A percentile compares a stretch with the other conserved stretches of the same genome.
Evolutionary conservation across 192 early-diverging fungal genomes (phyloP).

Genomic region (Coemansia sp.): DNA sequence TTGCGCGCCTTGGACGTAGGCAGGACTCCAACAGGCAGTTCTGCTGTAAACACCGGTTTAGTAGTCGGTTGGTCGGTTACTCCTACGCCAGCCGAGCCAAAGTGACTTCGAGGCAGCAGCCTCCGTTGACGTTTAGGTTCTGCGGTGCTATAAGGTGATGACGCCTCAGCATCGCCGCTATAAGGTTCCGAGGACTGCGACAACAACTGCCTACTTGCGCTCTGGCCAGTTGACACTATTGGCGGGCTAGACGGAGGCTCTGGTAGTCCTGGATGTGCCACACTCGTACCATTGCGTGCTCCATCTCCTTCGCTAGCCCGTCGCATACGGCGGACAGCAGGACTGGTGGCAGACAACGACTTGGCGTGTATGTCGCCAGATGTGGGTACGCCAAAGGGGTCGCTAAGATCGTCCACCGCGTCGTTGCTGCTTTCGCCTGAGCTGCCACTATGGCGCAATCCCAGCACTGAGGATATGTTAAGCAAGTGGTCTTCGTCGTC

Average conservation of each 20-base stretch:
- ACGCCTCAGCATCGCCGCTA: neutral
- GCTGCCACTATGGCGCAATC: neutral
- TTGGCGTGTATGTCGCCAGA: slow-evolving; percentile 2
- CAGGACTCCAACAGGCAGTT: neutral
- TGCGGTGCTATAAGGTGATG: neutral
- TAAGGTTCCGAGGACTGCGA: neutral
- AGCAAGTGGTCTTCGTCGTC: slow-evolving; percentile 5
- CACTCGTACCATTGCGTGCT: neutral
- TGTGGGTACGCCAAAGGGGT: slow-evolving; percentile 17
- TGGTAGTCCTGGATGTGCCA: neutral
- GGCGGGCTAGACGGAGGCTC: neutral
- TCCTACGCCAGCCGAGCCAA: neutral
- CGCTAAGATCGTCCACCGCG: neutral
- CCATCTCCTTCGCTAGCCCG: neutral
- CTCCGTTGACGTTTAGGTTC: neutral
- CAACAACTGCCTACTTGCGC: neutral
- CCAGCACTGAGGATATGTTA: slow-evolving; percentile 11
- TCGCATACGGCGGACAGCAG: neutral
- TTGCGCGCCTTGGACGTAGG: slow-evolving; percentile 20
- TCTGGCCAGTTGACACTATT: neutral
- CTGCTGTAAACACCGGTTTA: neutral
- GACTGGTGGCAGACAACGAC: neutral
- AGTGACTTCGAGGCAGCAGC: slow-evolving; percentile 1
- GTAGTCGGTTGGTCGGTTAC: neutral
- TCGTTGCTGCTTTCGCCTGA: neutral